phyloP scores from a whole-genome alignment of 108 stramenopile species.

The Cylindrotheca fusiformis region DNA sequence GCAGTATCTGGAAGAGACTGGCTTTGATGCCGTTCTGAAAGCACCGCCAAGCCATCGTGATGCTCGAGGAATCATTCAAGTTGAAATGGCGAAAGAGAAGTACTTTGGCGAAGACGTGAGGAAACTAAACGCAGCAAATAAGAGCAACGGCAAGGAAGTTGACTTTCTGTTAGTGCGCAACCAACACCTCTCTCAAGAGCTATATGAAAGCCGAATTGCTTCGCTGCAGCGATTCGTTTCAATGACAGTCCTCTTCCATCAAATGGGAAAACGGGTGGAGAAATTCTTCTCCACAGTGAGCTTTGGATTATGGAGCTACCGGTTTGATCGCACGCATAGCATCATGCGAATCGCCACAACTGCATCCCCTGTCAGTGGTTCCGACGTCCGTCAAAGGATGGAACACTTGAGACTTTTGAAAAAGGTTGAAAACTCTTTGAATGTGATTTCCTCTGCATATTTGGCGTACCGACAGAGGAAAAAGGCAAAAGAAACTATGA shows the following conservation, averaged over 20 bases:
- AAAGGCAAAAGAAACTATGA: no score
- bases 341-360: constrained; percentile 74
- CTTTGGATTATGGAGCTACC: constrained; percentile 57
- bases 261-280: constrained; percentile 68
- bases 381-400: constrained; percentile 68
- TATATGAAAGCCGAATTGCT: constrained; percentile 78
- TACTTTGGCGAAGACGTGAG: constrained; percentile 68
- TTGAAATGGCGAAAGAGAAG: constrained; percentile 46
- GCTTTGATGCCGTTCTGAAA: constrained; percentile 28
- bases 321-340: constrained; percentile 64
- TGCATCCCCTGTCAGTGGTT: constrained; percentile 66
- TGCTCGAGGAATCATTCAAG: constrained; percentile 52
- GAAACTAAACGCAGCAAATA: constrained; percentile 41
- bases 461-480: constrained; percentile 12
- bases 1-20: constrained; percentile 12
- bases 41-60: constrained; percentile 49
- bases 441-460: constrained; percentile 49
- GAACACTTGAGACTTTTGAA: constrained; percentile 48
- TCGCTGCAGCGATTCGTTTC: constrained; percentile 75
- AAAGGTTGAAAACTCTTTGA: constrained; percentile 56
- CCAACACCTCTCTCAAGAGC: constrained; percentile 54
- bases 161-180: constrained; percentile 44
- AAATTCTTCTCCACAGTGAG: constrained; percentile 54
- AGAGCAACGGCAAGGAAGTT: constrained; percentile 25
- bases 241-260: constrained; percentile 85